Evolutionary conservation across 2,329 filamentous ascomycete genomes (phyloP).

Genomic region (Dothidotthia symphoricarpi): DNA sequence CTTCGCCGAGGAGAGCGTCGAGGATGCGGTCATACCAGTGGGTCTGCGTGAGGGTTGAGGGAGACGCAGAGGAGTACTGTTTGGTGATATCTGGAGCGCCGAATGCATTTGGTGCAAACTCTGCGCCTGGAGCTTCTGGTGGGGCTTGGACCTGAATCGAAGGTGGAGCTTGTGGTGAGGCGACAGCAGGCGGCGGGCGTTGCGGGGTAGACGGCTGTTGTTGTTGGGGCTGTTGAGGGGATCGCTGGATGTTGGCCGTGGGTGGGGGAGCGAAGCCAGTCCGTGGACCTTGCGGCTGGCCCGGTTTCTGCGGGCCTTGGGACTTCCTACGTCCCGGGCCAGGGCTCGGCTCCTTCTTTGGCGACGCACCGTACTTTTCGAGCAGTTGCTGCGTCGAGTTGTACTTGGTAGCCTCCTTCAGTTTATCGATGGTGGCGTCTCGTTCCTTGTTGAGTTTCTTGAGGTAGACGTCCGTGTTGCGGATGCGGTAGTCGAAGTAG

Average conservation of each 20-base stretch:
- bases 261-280: slow-evolving; percentile 60
- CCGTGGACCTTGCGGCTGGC: slow-evolving; percentile 39
- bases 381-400: slow-evolving; percentile 90
- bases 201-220: slow-evolving; percentile 35
- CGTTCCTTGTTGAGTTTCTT: slow-evolving; percentile 76
- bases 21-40: slow-evolving; percentile 95
- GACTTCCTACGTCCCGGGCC: slow-evolving; percentile 28
- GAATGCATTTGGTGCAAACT: slow-evolving; percentile 75
- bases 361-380: slow-evolving; percentile 80
- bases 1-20: slow-evolving; percentile 88
- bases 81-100: slow-evolving; percentile 23
- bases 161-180: slow-evolving; percentile 21
- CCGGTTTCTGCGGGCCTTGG: slow-evolving; percentile 32
- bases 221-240: slow-evolving; percentile 23
- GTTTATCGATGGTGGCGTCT: slow-evolving; percentile 82
- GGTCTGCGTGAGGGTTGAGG: slow-evolving; percentile 45
- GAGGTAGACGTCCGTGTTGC: slow-evolving; percentile 65
- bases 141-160: slow-evolving; percentile 21
- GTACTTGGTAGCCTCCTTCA: slow-evolving; percentile 94
- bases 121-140: slow-evolving; percentile 46
- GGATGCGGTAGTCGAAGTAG: slow-evolving; percentile 80
- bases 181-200: slow-evolving; percentile 12
- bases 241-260: slow-evolving; percentile 61
- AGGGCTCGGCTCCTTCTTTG: slow-evolving; percentile 44
- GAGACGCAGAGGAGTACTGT: slow-evolving; percentile 35